These are phyloP conservation scores for Penicillium sp. DNA, from an alignment of 2,329 filamentous ascomycete genomes.

Conservation along the genomic window DNA sequence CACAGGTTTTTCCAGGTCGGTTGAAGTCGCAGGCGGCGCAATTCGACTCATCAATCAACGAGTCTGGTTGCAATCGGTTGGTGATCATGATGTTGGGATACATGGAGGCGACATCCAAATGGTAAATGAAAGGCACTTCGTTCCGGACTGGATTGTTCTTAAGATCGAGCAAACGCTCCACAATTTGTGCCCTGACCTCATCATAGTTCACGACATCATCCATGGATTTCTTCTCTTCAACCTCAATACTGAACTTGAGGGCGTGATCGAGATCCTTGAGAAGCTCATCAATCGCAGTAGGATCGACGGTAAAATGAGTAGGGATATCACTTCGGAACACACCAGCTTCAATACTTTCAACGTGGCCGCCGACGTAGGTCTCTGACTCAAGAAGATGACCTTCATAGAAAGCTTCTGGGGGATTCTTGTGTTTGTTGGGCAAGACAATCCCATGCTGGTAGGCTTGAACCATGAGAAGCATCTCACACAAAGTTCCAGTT, in stretches of 20 bases:
- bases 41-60: constrained; percentile 96
- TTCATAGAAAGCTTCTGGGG: constrained; percentile 93
- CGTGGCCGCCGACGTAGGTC: constrained; percentile 96
- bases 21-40: constrained; percentile 99
- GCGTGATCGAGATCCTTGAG: constrained; percentile 83
- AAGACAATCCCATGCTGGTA: constrained; percentile 89
- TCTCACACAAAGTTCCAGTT: constrained; percentile 97
- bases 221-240: constrained; percentile 79
- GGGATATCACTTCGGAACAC: constrained; percentile 96
- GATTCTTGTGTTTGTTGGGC: constrained; percentile 92
- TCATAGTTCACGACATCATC: constrained; percentile 80
- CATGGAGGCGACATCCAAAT: constrained; percentile 98
- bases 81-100: constrained; percentile 99
- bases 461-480: constrained; percentile 98
- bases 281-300: constrained; percentile 84
- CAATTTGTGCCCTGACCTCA: constrained; percentile 81
- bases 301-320: constrained; percentile 88
- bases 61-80: constrained; percentile 93
- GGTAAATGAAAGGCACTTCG: constrained; percentile 90
- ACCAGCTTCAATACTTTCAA: constrained; percentile 97
- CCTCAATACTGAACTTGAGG: constrained; percentile 78
- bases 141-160: constrained; percentile 80
- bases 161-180: constrained; percentile 66
- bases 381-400: constrained; percentile 94
- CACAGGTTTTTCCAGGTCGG: constrained; percentile 92